Evolutionary conservation across 2,329 filamentous ascomycete genomes (phyloP).

Genomic region (Verticillium zaregamsianum): DNA sequence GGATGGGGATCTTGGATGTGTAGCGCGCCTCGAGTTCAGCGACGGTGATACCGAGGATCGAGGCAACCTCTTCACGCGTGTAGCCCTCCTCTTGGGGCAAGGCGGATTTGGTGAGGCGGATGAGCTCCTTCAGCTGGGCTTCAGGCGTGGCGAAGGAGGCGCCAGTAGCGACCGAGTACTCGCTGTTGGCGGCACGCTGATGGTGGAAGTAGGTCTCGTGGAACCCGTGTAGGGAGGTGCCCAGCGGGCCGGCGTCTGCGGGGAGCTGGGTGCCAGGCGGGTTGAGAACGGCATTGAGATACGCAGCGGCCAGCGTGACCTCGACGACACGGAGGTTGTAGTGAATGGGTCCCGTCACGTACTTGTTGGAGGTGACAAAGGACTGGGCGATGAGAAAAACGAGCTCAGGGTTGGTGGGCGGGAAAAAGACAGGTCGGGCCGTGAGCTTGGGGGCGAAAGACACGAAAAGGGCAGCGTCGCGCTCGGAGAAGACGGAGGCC

Average conservation of each 20-base stretch:
- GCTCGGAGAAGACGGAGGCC: slow-evolving; percentile 87
- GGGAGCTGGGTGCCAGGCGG: slow-evolving; percentile 59
- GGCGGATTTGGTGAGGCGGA: slow-evolving; percentile 65
- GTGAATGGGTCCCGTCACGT: slow-evolving; percentile 86
- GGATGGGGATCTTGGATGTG: slow-evolving; percentile 84
- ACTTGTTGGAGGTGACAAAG: slow-evolving; percentile 91
- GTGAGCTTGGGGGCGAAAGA: slow-evolving; percentile 78
- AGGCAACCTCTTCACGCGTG: slow-evolving; percentile 78
- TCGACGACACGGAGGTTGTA: slow-evolving; percentile 98
- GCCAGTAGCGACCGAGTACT: slow-evolving; percentile 14
- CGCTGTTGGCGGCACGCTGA: slow-evolving; percentile 31
- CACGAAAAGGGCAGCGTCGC: slow-evolving; percentile 83
- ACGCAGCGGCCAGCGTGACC: slow-evolving; percentile 80
- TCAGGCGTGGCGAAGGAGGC: slow-evolving; percentile 36
- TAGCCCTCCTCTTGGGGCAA: slow-evolving; percentile 79
- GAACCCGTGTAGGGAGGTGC: slow-evolving; percentile 79
- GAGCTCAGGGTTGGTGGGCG: slow-evolving; percentile 74
- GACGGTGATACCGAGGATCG: slow-evolving; percentile 64
- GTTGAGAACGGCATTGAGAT: slow-evolving; percentile 56
- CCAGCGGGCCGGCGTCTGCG: slow-evolving; percentile 75
- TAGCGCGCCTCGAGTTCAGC: slow-evolving; percentile 71
- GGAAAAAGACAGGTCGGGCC: slow-evolving; percentile 76
- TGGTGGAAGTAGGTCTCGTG: slow-evolving; percentile 74
- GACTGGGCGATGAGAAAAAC: slow-evolving; percentile 93
- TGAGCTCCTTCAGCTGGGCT: slow-evolving; percentile 69